Base-by-base conservation (phyloP, 2,329 filamentous ascomycete species). In the Leptographium procerum region DNA sequence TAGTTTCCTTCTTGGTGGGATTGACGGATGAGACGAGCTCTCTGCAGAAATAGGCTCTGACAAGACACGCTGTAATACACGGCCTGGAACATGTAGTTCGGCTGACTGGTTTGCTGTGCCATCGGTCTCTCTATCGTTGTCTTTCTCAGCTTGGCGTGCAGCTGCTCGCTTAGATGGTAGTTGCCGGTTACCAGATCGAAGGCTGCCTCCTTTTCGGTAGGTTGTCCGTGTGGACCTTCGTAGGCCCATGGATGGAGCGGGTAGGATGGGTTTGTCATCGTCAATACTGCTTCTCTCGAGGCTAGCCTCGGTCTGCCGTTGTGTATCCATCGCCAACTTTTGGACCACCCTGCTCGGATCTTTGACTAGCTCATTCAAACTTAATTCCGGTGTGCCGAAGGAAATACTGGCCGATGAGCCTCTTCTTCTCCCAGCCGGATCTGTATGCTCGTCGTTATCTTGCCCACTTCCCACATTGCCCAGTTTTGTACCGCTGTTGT, bases 141-240 rank as follows among this genome's bases (percentile, higher is more conserved):
- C 83, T 16, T 77, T 77, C 22, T 87, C 86, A n/a, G 78, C 75
- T 28, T 82, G 79, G 59, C 82, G 82, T 2, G 77, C 80, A 5
- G 77, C 77, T 51, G 84, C 77, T 45, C 92, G 82, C 70, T 89
- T 89, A 1, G 89, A 87, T 64, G 90, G 87, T 0, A 87, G 84
- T 4, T 84, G 77, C 57, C 88, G 82, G 61, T 94, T 88, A 28
- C 88, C 87, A 64, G 86, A 89, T 55, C 88, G 86, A 62, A 96
- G 71, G 73, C 91, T 96, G 36, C 91, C 91, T 59, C 89, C 79
- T 65, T 84, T 89, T 66, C 91, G 80, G 70, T 97, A 97, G 29
- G 89, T 92, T 6, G 94, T 99, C 57, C 89, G 83, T 24, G 91
- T 99, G 14, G 94, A 96, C 61, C 94, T 83, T 65, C 94, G 87